phyloP scores from a whole-genome alignment of 2,329 filamentous ascomycete species.

The Bisporella sp. region DNA sequence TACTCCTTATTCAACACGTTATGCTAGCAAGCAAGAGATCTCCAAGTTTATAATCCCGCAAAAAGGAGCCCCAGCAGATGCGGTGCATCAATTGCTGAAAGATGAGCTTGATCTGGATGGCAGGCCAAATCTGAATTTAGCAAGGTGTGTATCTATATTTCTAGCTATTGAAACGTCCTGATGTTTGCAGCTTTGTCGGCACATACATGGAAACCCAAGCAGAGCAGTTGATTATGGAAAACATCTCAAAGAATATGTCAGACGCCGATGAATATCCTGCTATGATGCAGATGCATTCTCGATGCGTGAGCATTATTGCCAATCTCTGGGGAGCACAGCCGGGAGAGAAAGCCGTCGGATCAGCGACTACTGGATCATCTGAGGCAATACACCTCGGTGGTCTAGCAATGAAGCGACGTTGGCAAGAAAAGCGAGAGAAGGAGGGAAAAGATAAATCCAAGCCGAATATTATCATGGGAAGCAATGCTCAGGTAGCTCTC shows the following conservation, averaged over 20 bases:
- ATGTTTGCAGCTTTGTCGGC: slow-evolving; percentile 50
- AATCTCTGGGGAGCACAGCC: slow-evolving; percentile 57
- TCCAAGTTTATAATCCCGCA: slow-evolving; percentile 53
- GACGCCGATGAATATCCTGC: slow-evolving; percentile 62
- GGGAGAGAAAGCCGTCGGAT: slow-evolving; percentile 57
- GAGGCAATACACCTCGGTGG: slow-evolving; percentile 67
- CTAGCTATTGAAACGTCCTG: background rate
- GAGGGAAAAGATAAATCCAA: slow-evolving; percentile 55
- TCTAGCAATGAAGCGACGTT: slow-evolving; percentile 67
- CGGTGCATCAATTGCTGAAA: slow-evolving; percentile 57
- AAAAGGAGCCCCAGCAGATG: slow-evolving; percentile 51
- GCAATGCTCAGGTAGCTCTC: slow-evolving; percentile 65
- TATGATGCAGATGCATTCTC: slow-evolving; percentile 53
- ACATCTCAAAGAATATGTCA: slow-evolving; percentile 64
- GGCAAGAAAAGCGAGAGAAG: slow-evolving; percentile 56
- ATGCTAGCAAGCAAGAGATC: slow-evolving; percentile 46
- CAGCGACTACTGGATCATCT: slow-evolving; percentile 63
- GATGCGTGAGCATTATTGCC: slow-evolving; percentile 63
- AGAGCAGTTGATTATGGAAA: slow-evolving; percentile 57
- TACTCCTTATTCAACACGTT: slow-evolving; percentile 51
- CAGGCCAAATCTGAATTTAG: slow-evolving; percentile 60
- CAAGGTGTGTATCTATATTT: slow-evolving; percentile 32
- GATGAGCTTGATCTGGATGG: slow-evolving; percentile 60
- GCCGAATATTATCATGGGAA: slow-evolving; percentile 70
- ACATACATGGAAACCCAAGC: slow-evolving; percentile 67